Base-by-base conservation (phyloP, 2,329 filamentous ascomycete genomes). In the Colletotrichum paranaense region DNA sequence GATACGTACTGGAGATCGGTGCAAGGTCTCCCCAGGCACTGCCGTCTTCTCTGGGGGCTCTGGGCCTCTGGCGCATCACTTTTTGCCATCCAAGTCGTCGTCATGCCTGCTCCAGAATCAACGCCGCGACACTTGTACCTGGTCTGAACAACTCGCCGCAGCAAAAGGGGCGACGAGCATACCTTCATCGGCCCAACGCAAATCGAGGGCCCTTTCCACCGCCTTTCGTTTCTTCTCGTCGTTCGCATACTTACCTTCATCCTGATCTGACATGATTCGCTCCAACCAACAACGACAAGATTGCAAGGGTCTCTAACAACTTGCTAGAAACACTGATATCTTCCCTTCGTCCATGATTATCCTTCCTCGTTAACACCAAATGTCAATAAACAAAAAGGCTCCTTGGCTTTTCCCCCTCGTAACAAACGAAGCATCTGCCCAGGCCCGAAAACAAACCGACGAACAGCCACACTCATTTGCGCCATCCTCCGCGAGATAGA, bases 61-160 rank as follows among this genome's bases (percentile, higher is more conserved):
- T 28, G 26, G 26, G 16, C 38, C 46, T 69, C 49, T 22, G 24
- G 24, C 19, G 28, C 59, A 64, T 58, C n/a, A 22, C 7, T 69
- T 58, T 67, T 59, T 49, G 42, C 42, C 42, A 67, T 65, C 22
- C 35, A 35, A 62, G 55, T 56, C 55, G 70, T 73, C 70, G 70
- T 73, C 59, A 73, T 59, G 67, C 60, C 56, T 65, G 60, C 53
- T 49, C 16, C 42, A 59, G 5, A 14, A 22, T 38, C 32, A 12
- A 26, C 32, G 32, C 32, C 32, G 14, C 30, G 28, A 32, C 26
- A 16, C 28, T 16, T 8, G 55, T 58, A 58, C 28, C 55, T 58
- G 28, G n/a, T 58, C 55, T 58, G 28, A 32, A 58, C 30, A 55
- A 22, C 22, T 64, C 49, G 8, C 42, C 19, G 42, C 26, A 62